Percentiles rank a stretch among this genome's conserved stretches.
Conservation (phyloP, 73 alveolate species). For the Loxodes magnus region DNA sequence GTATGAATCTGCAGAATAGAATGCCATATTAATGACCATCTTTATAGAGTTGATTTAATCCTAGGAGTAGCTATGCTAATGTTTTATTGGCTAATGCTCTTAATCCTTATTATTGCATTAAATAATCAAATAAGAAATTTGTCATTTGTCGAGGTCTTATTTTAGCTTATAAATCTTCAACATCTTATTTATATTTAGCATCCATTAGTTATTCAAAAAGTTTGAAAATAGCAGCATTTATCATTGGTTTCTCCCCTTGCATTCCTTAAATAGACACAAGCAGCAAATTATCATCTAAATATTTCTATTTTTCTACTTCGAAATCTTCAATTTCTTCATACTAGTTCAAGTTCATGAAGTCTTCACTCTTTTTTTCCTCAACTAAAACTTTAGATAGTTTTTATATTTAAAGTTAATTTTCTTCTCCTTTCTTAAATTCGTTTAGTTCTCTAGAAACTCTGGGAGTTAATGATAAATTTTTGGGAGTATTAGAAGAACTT, state of each 20-base stretch:
- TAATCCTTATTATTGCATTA: constrained; percentile 1
- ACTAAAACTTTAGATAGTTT: too few relatives aligned
- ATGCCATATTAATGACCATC: constrained; percentile 6
- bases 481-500: too few relatives aligned
- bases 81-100: neutral
- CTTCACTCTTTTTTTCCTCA: too few relatives aligned
- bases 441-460: too few relatives aligned
- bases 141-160: constrained; percentile 2
- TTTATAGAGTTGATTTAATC: neutral
- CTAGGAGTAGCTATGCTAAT: constrained; percentile 6
- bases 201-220: constrained; percentile 12
- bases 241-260: constrained; percentile 10
- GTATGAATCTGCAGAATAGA: constrained; percentile 3
- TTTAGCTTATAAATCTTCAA: neutral
- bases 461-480: too few relatives aligned
- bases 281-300: too few relatives aligned
- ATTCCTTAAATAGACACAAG: too few relatives aligned
- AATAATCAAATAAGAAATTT: neutral
- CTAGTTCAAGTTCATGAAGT: too few relatives aligned
- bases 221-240: neutral
- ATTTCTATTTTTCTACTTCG: too few relatives aligned
- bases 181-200: neutral
- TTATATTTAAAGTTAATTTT: too few relatives aligned
- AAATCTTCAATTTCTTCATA: too few relatives aligned
- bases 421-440: too few relatives aligned